phyloP scores from a whole-genome alignment of 2,329 filamentous ascomycete species.

The Aspergillus neotritici region DNA sequence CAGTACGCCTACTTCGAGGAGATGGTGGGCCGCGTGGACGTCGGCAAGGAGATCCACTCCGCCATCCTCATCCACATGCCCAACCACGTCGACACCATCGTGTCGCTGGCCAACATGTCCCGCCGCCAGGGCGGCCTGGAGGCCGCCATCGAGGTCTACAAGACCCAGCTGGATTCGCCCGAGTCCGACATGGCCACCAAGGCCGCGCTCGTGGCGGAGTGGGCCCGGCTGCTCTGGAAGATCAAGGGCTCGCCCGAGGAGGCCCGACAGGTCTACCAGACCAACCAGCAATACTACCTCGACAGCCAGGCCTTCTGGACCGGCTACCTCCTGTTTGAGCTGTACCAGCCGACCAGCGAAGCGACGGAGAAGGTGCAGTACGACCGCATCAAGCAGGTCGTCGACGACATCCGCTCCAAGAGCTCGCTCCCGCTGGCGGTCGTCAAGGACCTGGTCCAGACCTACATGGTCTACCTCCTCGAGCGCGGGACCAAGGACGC shows the following conservation, averaged over 20 bases:
- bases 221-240: conserved; percentile 83
- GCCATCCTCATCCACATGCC: conserved; percentile 72
- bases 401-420: conserved; percentile 67
- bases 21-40: conserved; percentile 66
- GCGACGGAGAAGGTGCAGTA: conserved; percentile 61
- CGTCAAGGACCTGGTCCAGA: conserved; percentile 68
- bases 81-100: conserved; percentile 77
- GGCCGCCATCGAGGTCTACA: conserved; percentile 76
- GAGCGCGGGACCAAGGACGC: conserved; percentile 75
- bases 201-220: conserved; percentile 79
- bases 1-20: conserved; percentile 96
- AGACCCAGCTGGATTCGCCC: conserved; percentile 69
- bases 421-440: conserved; percentile 62
- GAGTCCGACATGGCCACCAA: conserved; percentile 72
- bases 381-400: conserved; percentile 71
- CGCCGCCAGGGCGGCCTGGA: conserved; percentile 78
- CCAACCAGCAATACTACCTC: conserved; percentile 75
- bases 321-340: conserved; percentile 81
- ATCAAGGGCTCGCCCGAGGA: conserved; percentile 73
- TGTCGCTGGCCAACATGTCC: conserved; percentile 80
- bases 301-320: conserved; percentile 87
- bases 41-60: conserved; percentile 78
- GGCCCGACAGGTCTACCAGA: conserved; percentile 74
- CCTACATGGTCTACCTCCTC: conserved; percentile 78
- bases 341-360: conserved; percentile 67